phyloP scores from a whole-genome alignment of 2,329 filamentous ascomycete species.

The Acephala macrosclerotiorum region DNA sequence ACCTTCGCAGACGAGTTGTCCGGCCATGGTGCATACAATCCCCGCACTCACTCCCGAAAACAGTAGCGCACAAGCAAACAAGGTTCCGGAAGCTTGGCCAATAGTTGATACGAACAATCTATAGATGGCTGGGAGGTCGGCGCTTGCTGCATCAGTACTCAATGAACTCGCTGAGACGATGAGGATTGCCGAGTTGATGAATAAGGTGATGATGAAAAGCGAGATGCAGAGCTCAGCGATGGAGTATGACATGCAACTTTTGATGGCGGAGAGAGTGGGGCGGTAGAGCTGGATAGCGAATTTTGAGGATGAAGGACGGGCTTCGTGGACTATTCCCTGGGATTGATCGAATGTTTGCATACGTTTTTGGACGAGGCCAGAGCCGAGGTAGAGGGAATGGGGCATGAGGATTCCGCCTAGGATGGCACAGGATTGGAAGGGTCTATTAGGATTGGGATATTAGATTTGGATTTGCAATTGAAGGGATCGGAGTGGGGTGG shows the following conservation, averaged over 20 bases:
- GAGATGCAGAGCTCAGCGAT: conserved; percentile 73
- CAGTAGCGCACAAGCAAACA: conserved; percentile 81
- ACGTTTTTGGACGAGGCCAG: conserved; percentile 70
- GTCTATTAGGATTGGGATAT: conserved; percentile 31
- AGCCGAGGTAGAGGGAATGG: conserved; percentile 72
- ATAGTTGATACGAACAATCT: conserved; percentile 69
- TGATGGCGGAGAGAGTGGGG: conserved; percentile 74
- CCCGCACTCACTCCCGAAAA: conserved; percentile 82
- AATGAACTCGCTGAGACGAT: conserved; percentile 81
- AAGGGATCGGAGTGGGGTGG: background rate
- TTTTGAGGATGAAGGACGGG: conserved; percentile 37
- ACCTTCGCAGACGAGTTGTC: conserved; percentile 86
- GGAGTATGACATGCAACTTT: conserved; percentile 75
- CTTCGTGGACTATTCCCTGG: conserved; percentile 55
- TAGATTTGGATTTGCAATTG: background rate
- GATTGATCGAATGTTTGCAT: conserved; percentile 67
- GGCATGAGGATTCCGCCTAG: conserved; percentile 78
- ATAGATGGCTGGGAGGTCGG: conserved; percentile 85
- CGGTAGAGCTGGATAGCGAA: conserved; percentile 63
- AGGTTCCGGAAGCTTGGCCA: conserved; percentile 74
- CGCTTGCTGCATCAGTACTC: conserved; percentile 68
- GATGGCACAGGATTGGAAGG: conserved; percentile 77
- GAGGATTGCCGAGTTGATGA: conserved; percentile 82
- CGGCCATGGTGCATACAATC: conserved; percentile 86
- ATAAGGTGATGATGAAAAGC: conserved; percentile 81